These are phyloP conservation scores for Myriangium duriaei DNA, from an alignment of 2,329 filamentous ascomycete genomes.

Conservation along the genomic window DNA sequence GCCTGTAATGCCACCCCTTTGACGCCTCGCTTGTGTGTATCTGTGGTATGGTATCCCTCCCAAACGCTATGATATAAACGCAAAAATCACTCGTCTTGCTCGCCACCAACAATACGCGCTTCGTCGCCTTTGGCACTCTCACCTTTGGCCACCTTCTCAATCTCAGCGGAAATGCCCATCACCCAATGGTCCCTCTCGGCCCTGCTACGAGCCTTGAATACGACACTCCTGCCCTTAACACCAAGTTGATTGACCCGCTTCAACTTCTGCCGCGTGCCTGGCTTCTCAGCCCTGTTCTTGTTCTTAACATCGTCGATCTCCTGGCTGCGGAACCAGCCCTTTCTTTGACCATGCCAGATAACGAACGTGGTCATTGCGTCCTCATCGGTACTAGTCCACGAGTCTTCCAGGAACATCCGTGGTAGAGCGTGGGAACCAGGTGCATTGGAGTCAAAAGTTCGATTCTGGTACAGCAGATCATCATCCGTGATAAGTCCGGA, in stretches of 20 bases:
- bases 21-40: too few species aligned
- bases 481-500: constrained; percentile 49
- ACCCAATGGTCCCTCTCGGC: constrained; percentile 59
- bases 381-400: constrained; percentile 50
- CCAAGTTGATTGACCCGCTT: constrained; percentile 50
- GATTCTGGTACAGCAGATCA: constrained; percentile 51
- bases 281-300: constrained; percentile 18
- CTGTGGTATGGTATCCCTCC: too few species aligned
- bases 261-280: constrained; percentile 32
- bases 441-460: constrained; percentile 50
- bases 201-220: constrained; percentile 52
- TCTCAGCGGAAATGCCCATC: constrained; percentile 51
- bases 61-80: too few species aligned
- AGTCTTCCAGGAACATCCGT: constrained; percentile 47
- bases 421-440: constrained; percentile 48
- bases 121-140: constrained; percentile 38
- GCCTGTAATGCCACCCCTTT: too few species aligned
- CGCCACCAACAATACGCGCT: constrained; percentile 5
- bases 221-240: constrained; percentile 47
- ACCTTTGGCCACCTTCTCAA: constrained; percentile 43
- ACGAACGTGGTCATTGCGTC: constrained; percentile 56
- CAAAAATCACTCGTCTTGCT: background rate
- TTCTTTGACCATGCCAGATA: constrained; percentile 49
- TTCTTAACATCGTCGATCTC: constrained; percentile 21
- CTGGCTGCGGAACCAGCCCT: constrained; percentile 39